Evolutionary conservation across 1,284 basidiomycete species (phyloP).

Genomic region (Ceratobasidium sp.): DNA sequence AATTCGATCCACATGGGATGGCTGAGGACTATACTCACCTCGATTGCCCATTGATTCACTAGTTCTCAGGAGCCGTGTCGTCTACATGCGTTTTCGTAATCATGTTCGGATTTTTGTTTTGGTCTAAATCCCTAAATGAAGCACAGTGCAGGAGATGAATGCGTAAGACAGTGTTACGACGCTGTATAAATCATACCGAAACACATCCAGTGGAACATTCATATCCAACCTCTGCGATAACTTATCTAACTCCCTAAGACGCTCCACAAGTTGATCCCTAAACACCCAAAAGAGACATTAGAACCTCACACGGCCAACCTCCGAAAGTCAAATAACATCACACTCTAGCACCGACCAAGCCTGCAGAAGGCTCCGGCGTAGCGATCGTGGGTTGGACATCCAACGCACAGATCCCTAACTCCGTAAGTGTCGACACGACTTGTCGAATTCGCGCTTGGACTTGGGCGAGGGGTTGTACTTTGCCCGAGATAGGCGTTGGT

Average conservation of each 20-base stretch:
- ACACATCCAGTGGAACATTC: conserved; percentile 48
- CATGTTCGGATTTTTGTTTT: conserved; percentile 49
- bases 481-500: conserved; percentile 14
- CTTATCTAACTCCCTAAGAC: conserved; percentile 46
- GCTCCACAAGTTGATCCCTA: conserved; percentile 48
- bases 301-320: neutral
- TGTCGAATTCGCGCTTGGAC: conserved; percentile 36
- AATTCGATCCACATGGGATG: neutral
- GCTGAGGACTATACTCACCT: conserved; percentile 56
- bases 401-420: conserved; percentile 44
- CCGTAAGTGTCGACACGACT: conserved; percentile 40
- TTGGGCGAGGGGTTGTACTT: conserved; percentile 26
- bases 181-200: conserved; percentile 37
- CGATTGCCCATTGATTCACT: conserved; percentile 58
- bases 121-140: conserved; percentile 2
- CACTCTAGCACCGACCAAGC: conserved; percentile 49
- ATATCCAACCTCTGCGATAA: conserved; percentile 44
- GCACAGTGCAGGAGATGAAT: neutral
- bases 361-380: conserved; percentile 42
- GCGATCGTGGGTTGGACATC: conserved; percentile 47
- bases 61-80: conserved; percentile 48
- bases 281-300: neutral
- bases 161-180: neutral
- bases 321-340: conserved; percentile 1
- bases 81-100: conserved; percentile 49